Evolutionary conservation across 1,139 yeast species (phyloP).

Genomic region (Blastobotrys ciferrii): DNA sequence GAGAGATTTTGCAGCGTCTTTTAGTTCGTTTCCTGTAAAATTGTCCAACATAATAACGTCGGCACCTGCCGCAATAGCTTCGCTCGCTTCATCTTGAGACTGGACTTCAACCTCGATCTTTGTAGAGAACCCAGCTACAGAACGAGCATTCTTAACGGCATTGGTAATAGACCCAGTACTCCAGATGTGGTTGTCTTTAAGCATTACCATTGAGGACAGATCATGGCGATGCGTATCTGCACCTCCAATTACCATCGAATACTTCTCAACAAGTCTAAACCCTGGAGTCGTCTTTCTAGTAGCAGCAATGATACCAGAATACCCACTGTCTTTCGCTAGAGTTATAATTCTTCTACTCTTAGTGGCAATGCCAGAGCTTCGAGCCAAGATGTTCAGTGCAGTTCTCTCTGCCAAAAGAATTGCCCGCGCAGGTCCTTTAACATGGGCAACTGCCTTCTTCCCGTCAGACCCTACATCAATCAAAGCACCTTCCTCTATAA

Average conservation of each 20-base stretch:
- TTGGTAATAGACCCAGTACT: constrained; percentile 87
- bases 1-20: constrained; percentile 60
- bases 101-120: constrained; percentile 94
- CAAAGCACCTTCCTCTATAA: constrained; percentile 61
- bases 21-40: constrained; percentile 66
- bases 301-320: constrained; percentile 87
- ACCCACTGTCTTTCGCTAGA: constrained; percentile 70
- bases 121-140: constrained; percentile 82
- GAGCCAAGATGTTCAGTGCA: constrained; percentile 74
- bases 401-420: constrained; percentile 83
- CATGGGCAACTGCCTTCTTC: constrained; percentile 72
- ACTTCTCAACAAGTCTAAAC: constrained; percentile 79
- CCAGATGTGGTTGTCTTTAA: constrained; percentile 91
- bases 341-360: constrained; percentile 54
- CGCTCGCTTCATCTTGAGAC: constrained; percentile 77
- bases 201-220: constrained; percentile 91
- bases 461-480: constrained; percentile 51
- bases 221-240: constrained; percentile 92
- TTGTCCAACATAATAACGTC: constrained; percentile 95
- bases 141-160: constrained; percentile 75
- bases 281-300: constrained; percentile 98
- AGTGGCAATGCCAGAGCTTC: constrained; percentile 91
- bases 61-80: constrained; percentile 93
- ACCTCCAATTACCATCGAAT: constrained; percentile 94
- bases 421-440: constrained; percentile 75